A percentile compares a stretch with the other conserved stretches of the same genome.
Conservation (phyloP, 2,329 filamentous ascomycete species). For the Dactylonectria estremocensis region DNA sequence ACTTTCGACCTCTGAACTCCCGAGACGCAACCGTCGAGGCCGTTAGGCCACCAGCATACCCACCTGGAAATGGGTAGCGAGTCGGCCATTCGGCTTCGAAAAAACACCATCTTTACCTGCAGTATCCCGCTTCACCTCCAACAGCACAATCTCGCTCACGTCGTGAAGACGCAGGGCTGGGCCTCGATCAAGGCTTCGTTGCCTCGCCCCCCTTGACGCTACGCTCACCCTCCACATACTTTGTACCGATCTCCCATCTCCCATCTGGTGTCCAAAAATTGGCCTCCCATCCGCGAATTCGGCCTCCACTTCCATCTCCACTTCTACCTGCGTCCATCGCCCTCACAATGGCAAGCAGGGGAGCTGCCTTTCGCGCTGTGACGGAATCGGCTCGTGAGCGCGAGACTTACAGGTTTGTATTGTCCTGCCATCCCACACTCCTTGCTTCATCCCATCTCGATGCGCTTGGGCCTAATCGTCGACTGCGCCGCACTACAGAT, state of each 20-base stretch:
- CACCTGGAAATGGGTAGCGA: neutral
- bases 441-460: neutral
- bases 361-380: slow-evolving; percentile 9
- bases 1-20: neutral
- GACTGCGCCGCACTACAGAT: neutral
- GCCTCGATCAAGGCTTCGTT: neutral
- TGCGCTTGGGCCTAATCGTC: neutral
- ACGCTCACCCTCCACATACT: neutral
- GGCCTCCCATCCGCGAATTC: neutral
- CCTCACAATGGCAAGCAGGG: neutral
- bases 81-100: neutral
- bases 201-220: neutral
- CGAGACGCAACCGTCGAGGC: neutral
- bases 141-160: neutral
- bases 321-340: neutral
- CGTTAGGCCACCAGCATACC: neutral
- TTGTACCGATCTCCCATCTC: no score
- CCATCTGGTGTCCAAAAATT: neutral
- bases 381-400: slow-evolving; percentile 23
- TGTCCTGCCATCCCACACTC: neutral
- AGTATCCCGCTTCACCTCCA: neutral
- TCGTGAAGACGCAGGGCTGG: neutral
- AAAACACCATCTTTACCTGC: neutral
- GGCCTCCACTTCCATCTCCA: neutral
- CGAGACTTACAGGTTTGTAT: slow-evolving; percentile 26